phyloP scores from a whole-genome alignment of 441 rosid genomes.

The Erysimum cheiri region DNA sequence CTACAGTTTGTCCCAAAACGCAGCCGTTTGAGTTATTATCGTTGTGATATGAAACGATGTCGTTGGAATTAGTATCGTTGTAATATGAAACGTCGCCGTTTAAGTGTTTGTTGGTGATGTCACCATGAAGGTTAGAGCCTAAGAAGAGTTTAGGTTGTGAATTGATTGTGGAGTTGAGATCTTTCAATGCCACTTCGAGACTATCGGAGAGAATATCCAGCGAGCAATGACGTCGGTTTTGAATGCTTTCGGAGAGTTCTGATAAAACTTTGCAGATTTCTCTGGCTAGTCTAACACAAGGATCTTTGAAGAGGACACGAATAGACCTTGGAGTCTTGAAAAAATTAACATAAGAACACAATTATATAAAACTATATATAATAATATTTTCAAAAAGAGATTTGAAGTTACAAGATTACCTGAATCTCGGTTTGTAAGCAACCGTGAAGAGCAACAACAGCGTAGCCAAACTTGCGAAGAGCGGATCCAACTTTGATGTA shows the following conservation, averaged over 20 bases:
- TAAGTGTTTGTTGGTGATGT: conserved; percentile 32
- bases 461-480: conserved; percentile 81
- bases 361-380: background rate
- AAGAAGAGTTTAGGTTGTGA: conserved; percentile 81
- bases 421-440: conserved; percentile 82
- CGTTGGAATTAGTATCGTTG: conserved; percentile 16
- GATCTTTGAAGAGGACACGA: conserved; percentile 71
- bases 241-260: conserved; percentile 65
- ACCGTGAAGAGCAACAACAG: conserved; percentile 86
- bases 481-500: conserved; percentile 79
- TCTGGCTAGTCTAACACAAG: conserved; percentile 60
- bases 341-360: background rate
- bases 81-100: conserved; percentile 26
- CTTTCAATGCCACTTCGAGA: conserved; percentile 71
- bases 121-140: conserved; percentile 50
- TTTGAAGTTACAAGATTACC: conserved; percentile 45
- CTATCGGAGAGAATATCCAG: conserved; percentile 70
- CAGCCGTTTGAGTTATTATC: conserved; percentile 10
- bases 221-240: conserved; percentile 67
- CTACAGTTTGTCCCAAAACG: conserved; percentile 3
- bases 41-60: conserved; percentile 5
- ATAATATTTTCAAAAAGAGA: background rate
- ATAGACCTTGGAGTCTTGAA: conserved; percentile 61
- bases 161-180: conserved; percentile 66
- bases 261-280: conserved; percentile 69